Evolutionary conservation across 345 rosid genomes (phyloP).

Genomic region (Brassica carinata): DNA sequence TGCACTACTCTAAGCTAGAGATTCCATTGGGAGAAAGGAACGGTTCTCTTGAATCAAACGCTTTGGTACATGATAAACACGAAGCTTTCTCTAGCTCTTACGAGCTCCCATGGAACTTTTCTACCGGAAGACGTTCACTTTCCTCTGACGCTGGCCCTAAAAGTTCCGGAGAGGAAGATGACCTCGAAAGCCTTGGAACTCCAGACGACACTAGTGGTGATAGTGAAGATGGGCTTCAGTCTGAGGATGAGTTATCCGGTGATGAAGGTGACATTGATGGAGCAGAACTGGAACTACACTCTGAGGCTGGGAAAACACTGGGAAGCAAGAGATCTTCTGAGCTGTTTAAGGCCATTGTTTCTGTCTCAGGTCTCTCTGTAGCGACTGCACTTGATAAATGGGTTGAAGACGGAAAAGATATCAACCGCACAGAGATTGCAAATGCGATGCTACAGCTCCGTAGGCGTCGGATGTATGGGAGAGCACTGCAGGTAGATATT

Average conservation of each 20-base stretch:
- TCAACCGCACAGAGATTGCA: conserved; percentile 46
- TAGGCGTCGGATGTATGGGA: conserved; percentile 66
- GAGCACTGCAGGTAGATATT: conserved; percentile 89
- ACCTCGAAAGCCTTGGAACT: conserved; percentile 53
- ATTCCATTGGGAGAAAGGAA: no score
- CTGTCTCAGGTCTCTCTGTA: conserved; percentile 49
- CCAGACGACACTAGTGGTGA: conserved; percentile 7
- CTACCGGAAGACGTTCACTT: no score
- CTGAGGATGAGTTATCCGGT: conserved; percentile 50
- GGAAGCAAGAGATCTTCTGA: conserved; percentile 40
- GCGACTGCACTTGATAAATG: conserved; percentile 60
- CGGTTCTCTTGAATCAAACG: conserved; percentile 23
- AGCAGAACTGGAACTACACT: conserved; percentile 47
- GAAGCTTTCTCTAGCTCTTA: conserved; percentile 32
- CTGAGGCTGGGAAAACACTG: conserved; percentile 30
- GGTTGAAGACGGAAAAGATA: conserved; percentile 65
- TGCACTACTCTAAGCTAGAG: no score
- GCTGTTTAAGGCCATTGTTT: conserved; percentile 56
- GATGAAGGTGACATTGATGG: conserved; percentile 48
- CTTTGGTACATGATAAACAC: conserved; percentile 26
- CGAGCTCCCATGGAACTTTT: no score
- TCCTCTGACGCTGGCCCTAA: no score
- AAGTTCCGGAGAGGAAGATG: conserved; percentile 57
- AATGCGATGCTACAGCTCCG: conserved; percentile 58
- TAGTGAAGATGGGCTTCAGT: conserved; percentile 39